These are phyloP conservation scores for Boletus rufocinnamomeus DNA, from an alignment of 768 basidiomycete species.

Conservation along the genomic window DNA sequence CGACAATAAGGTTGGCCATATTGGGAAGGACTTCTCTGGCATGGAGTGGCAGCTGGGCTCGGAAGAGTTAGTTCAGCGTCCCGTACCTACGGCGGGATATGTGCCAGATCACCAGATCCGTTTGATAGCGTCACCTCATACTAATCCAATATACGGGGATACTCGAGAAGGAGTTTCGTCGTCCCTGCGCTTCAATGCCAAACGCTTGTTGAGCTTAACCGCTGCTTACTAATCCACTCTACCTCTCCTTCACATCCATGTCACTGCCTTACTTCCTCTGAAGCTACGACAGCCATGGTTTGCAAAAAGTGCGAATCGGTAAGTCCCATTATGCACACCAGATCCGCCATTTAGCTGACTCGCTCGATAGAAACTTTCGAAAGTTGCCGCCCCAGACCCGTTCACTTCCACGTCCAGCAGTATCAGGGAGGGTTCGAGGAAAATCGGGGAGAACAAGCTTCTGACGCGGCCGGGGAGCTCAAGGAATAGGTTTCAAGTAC, in stretches of 20 bases:
- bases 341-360: conserved; percentile 3
- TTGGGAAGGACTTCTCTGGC: conserved; percentile 21
- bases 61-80: conserved; percentile 6
- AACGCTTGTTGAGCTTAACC: neutral
- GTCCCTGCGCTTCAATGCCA: neutral
- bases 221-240: conserved; percentile 23
- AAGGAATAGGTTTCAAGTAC: conserved; percentile 76
- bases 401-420: conserved; percentile 71
- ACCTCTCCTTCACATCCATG: conserved; percentile 5
- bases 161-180: neutral
- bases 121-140: neutral
- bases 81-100: neutral
- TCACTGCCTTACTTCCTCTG: conserved; percentile 1
- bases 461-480: conserved; percentile 67
- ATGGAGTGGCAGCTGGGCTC: neutral
- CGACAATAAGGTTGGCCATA: conserved; percentile 33
- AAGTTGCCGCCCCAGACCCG: conserved; percentile 87
- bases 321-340: conserved; percentile 27
- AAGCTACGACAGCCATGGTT: conserved; percentile 55
- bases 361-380: conserved; percentile 75
- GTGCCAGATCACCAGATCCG: neutral
- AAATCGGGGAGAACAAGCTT: conserved; percentile 85
- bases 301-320: conserved; percentile 86
- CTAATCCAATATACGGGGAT: neutral
- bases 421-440: conserved; percentile 80